These are phyloP conservation scores for Phanerochaete carnosa DNA, from an alignment of 768 basidiomycete species.

Conservation along the genomic window DNA sequence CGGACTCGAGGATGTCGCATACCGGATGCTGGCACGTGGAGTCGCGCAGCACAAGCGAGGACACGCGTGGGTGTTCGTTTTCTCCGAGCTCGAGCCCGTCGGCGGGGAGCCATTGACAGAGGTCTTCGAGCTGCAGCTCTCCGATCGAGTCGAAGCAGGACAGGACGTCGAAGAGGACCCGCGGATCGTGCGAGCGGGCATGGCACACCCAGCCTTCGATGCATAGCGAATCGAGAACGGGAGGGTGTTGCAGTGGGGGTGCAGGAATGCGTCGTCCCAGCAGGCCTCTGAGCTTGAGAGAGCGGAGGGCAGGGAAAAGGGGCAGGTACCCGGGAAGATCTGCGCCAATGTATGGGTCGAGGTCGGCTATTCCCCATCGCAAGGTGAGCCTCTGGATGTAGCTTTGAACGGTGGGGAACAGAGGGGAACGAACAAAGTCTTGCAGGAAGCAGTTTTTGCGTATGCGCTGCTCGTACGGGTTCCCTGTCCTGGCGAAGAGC, in stretches of 20 bases:
- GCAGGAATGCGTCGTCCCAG: background rate
- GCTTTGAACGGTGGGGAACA: background rate
- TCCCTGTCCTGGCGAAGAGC: background rate
- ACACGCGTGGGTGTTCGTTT: background rate
- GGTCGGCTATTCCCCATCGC: background rate
- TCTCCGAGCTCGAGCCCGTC: background rate
- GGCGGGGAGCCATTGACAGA: background rate
- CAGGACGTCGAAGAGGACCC: background rate
- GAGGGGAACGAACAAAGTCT: background rate
- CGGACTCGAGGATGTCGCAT: background rate
- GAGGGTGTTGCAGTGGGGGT: background rate
- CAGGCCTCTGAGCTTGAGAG: background rate
- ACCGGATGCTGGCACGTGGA: background rate
- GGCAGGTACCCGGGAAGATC: background rate
- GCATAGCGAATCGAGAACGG: background rate
- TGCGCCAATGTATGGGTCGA: background rate
- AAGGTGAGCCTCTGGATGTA: background rate
- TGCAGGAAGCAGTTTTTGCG: background rate
- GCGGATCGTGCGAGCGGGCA: background rate
- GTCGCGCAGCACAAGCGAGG: background rate
- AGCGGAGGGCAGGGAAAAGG: background rate
- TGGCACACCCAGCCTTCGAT: background rate
- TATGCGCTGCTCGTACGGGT: background rate
- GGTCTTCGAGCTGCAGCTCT: background rate
- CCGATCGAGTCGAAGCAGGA: background rate